A percentile compares a stretch with the other conserved stretches of the same genome.
Evolutionary conservation across 179 eudicot genomes (phyloP).

Genomic region (Pouteria campechiana): DNA sequence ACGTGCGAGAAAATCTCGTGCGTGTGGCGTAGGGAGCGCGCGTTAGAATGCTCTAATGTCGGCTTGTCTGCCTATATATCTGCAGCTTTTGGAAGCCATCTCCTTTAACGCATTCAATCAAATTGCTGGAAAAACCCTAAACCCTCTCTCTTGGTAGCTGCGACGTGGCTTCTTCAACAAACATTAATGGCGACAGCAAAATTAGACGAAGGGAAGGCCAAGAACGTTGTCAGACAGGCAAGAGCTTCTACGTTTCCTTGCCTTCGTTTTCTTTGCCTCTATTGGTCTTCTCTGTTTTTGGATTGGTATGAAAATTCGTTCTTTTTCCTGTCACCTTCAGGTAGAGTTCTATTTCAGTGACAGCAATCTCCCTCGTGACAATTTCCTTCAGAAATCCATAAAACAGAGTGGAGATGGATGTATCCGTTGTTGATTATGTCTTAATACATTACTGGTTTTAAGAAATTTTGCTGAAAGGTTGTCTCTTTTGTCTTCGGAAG

Average conservation of each 20-base stretch:
- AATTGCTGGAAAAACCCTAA: too few relatives aligned
- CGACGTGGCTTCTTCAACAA: too few relatives aligned
- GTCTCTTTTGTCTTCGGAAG: neutral
- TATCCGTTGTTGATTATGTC: constrained; percentile 35
- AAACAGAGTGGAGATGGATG: constrained; percentile 74
- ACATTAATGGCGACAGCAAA: constrained; percentile 7
- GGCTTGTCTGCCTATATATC: too few relatives aligned
- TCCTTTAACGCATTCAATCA: too few relatives aligned
- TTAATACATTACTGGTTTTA: too few relatives aligned
- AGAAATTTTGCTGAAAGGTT: neutral
- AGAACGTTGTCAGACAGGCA: constrained; percentile 91
- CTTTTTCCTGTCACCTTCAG: constrained; percentile 14
- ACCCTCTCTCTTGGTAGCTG: too few relatives aligned
- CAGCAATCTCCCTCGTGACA: constrained; percentile 84
- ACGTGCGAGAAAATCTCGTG: too few relatives aligned
- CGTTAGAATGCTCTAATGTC: too few relatives aligned
- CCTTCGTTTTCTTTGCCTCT: neutral
- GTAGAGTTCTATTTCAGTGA: constrained; percentile 96
- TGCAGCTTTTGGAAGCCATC: too few relatives aligned
- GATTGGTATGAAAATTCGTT: neutral
- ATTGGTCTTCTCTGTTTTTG: neutral
- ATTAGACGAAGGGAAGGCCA: constrained; percentile 66
- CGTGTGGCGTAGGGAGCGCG: too few relatives aligned
- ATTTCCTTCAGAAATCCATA: constrained; percentile 45
- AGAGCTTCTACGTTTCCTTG: neutral